phyloP scores from a whole-genome alignment of 2,329 filamentous ascomycete genomes.

The Diplodia seriata region DNA sequence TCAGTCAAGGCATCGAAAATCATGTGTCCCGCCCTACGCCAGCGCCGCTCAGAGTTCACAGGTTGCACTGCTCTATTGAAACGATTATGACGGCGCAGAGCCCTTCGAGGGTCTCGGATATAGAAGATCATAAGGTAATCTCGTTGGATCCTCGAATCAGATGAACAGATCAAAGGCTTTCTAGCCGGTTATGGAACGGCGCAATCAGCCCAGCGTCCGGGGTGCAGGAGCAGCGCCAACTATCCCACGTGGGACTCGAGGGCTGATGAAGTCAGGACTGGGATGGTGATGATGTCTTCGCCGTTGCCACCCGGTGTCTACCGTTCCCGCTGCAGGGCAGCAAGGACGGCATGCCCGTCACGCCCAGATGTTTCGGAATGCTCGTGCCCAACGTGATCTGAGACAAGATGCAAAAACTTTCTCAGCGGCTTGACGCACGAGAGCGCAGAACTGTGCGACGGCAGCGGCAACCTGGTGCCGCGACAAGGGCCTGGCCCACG shows the following conservation, averaged over 20 bases:
- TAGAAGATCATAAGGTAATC: constrained; percentile 30
- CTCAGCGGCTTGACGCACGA: constrained; percentile 1
- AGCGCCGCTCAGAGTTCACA: constrained; percentile 12
- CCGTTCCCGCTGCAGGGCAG: constrained; percentile 10
- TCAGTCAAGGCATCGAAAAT: background rate
- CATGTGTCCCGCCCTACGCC: background rate
- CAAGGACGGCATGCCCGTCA: constrained; percentile 3
- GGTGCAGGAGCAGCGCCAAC: constrained; percentile 28
- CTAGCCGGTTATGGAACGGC: constrained; percentile 20
- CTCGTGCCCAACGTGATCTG: constrained; percentile 19
- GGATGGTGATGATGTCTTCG: constrained; percentile 22
- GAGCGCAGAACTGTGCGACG: constrained; percentile 14
- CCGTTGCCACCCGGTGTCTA: constrained; percentile 23
- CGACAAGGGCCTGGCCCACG: constrained; percentile 22
- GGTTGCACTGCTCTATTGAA: constrained; percentile 19
- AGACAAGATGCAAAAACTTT: constrained; percentile 14
- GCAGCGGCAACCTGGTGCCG: constrained; percentile 7
- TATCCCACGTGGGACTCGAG: constrained; percentile 22
- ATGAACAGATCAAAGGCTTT: constrained; percentile 24
- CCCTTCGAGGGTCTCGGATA: constrained; percentile 27
- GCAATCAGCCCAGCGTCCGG: constrained; percentile 25
- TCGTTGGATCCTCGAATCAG: constrained; percentile 30
- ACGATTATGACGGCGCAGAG: constrained; percentile 4
- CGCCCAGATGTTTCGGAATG: constrained; percentile 4
- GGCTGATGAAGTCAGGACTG: constrained; percentile 19